phyloP scores from a whole-genome alignment of 2,329 filamentous ascomycete genomes.

The Ceratocystis ficicola region DNA sequence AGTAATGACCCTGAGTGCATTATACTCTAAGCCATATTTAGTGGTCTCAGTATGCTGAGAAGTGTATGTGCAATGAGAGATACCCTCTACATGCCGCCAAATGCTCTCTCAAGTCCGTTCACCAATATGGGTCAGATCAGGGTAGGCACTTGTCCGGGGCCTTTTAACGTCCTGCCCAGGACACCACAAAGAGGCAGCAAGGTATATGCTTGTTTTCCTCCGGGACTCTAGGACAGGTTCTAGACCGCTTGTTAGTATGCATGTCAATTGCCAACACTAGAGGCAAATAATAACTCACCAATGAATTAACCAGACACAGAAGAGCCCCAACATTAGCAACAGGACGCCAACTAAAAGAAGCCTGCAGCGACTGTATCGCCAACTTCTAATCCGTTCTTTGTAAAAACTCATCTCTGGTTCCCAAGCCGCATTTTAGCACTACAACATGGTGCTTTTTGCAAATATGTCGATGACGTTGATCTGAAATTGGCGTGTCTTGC shows the following conservation, averaged over 20 bases:
- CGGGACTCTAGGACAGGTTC: not conserved
- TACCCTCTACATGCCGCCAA: not conserved
- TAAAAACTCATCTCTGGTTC: not conserved
- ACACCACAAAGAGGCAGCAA: slow-evolving; percentile 23
- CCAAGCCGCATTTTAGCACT: too few species aligned
- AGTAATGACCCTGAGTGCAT: not conserved
- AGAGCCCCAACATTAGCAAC: not conserved
- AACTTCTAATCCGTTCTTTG: not conserved
- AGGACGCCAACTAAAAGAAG: not conserved
- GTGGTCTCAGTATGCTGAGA: slow-evolving; percentile 3
- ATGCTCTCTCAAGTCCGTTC: not conserved
- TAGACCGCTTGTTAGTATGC: not conserved
- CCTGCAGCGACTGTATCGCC: not conserved
- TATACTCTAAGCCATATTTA: not conserved
- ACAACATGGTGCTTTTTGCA: too few species aligned
- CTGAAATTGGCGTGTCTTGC: not conserved
- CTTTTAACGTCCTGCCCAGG: slow-evolving; percentile 31
- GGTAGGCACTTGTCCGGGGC: slow-evolving; percentile 22
- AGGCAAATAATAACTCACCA: not conserved
- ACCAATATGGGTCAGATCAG: not conserved
- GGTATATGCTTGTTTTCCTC: not conserved
- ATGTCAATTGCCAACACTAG: not conserved
- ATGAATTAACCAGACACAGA: not conserved
- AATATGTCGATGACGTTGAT: too few species aligned
- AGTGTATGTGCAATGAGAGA: not conserved